Base-by-base conservation (phyloP, 2,329 filamentous ascomycete genomes). In the Calonectria montana region DNA sequence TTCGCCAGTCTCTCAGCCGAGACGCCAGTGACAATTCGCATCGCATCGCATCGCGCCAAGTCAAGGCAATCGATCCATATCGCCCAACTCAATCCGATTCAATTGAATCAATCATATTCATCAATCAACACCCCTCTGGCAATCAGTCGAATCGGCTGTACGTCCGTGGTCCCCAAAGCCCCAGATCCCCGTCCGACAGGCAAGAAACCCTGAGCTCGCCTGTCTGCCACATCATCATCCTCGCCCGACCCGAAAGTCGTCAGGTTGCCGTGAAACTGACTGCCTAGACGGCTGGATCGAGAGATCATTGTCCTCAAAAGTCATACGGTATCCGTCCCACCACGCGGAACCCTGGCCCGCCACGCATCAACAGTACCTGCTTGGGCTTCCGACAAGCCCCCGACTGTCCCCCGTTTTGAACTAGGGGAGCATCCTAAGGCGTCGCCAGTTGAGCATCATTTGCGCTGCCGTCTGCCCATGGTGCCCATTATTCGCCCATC, bases 301-400 rank as follows among this genome's bases (percentile, higher is more conserved):
- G 72, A 74, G 71, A 67, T 73, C 73, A 76, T 77, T 74, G 67
- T 69, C 67, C 61, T 70, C 65, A 39, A 78, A 75, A 78, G 76
- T 78, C 77, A 78, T 78, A 78, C 77, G 77, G 76, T 78, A 63
- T 64, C 74, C 75, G 76, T 78, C 76, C 76, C 76, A 78, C 74
- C 73, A 68, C 76, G 70, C 70, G 71, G 74, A 75, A 74, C 65
- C 68, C 69, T 71, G 73, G 64, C 50, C 69, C 67, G 65, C 72
- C 70, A 70, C 57, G 73, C 65, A 68, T 73, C 48, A 50, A 64
- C 47, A 70, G 66, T 43, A 53, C 61, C 67, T 70, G 62, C 70
- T 72, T 62, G 62, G 64, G 65, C 64, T 64, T 65, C 71, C 53
- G 53, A 66, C 55, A 63, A 62, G 55, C 63, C 65, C 66, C 61